Conservation (phyloP, 208 protist species). For the Trypanosoma vivax region DNA sequence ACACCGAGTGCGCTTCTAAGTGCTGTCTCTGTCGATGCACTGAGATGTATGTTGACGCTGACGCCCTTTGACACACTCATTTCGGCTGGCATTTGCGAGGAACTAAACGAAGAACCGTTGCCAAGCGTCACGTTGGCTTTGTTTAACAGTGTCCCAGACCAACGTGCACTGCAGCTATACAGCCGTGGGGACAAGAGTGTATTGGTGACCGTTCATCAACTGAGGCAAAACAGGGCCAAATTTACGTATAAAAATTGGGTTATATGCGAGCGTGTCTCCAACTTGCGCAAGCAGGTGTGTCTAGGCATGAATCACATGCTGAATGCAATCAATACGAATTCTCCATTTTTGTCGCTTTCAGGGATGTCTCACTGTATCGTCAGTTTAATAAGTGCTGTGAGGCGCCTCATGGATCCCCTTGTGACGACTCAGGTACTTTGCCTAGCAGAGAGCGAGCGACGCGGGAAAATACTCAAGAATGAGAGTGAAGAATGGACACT, state of each 20-base stretch:
- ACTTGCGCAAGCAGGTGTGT: constrained; percentile 63
- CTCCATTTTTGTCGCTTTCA: constrained; percentile 26
- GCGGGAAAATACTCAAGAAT: constrained; percentile 50
- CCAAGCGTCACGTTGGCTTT: constrained; percentile 74
- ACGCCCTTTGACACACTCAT: constrained; percentile 76
- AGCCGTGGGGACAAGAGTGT: constrained; percentile 33
- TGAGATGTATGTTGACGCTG: constrained; percentile 80
- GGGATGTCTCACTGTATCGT: constrained; percentile 63
- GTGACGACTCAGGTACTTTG: constrained; percentile 68
- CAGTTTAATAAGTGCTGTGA: constrained; percentile 50
- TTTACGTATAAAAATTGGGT: constrained; percentile 58
- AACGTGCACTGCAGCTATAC: constrained; percentile 66
- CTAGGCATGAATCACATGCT: constrained; percentile 56
- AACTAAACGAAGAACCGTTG: constrained; percentile 46
- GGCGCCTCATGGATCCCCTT: constrained; percentile 53
- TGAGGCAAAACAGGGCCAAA: constrained; percentile 68
- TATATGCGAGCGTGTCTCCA: constrained; percentile 76
- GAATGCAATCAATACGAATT: constrained; percentile 22
- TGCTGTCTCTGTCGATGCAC: constrained; percentile 77
- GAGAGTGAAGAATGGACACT: constrained; percentile 81
- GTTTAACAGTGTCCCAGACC: constrained; percentile 80
- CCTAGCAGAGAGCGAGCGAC: constrained; percentile 50
- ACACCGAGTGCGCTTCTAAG: constrained; percentile 61
- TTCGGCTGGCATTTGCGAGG: constrained; percentile 50
- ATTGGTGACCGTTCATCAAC: constrained; percentile 53